Percentiles rank a stretch among this genome's conserved stretches.
Conservation (phyloP, 140 eudicot species). For the Anethum foeniculum region DNA sequence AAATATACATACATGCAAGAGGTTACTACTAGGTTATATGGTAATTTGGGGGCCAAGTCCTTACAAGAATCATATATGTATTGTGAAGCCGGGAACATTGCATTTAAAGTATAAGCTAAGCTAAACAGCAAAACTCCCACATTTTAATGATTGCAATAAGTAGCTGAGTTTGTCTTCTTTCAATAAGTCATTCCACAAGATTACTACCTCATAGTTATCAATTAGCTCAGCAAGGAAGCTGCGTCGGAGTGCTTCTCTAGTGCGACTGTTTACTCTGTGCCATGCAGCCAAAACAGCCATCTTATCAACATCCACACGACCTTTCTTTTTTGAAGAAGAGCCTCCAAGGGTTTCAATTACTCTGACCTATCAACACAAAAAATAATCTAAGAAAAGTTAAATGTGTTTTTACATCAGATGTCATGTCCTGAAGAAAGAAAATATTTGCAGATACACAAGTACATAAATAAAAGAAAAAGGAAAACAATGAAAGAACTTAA, state of each 20-base stretch:
- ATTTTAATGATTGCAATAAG: not conserved
- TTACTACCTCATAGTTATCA: constrained; percentile 63
- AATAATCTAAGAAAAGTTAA: not conserved
- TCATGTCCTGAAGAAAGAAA: not conserved
- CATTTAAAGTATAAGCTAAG: not conserved
- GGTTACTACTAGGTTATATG: not conserved
- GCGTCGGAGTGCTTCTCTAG: constrained; percentile 87
- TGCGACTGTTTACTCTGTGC: constrained; percentile 80
- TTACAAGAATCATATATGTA: not conserved
- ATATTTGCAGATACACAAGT: not conserved
- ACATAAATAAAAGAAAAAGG: not conserved
- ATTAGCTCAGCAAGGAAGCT: constrained; percentile 69
- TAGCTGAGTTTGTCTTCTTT: not conserved
- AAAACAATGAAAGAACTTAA: not conserved
- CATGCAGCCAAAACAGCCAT: constrained; percentile 79
- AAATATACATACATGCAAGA: not conserved
- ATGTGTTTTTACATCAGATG: not conserved
- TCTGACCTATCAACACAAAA: constrained; percentile 38
- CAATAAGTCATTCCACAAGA: not conserved
- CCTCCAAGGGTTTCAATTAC: constrained; percentile 42
- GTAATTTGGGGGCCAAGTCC: not conserved
- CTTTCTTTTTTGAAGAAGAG: constrained; percentile 43
- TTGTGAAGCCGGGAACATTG: not conserved
- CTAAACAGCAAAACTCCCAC: not conserved
- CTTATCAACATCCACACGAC: constrained; percentile 61